Base-by-base conservation (phyloP, 2,329 filamentous ascomycete species). In the Aspergillaceae sp. region DNA sequence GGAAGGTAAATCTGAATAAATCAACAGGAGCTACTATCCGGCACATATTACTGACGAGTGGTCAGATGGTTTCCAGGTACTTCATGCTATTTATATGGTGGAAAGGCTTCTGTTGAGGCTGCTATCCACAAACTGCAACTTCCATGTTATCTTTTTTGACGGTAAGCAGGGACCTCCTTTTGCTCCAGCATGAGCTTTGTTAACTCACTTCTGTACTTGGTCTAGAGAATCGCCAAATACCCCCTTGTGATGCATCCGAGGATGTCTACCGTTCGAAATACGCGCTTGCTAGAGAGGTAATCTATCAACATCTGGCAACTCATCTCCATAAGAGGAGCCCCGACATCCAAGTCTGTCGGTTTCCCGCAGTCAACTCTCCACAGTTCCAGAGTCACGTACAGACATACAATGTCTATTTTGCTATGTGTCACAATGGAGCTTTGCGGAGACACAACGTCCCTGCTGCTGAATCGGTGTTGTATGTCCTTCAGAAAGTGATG, bases 401-500 rank as follows among this genome's bases (percentile, higher is more conserved):
- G 2, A 56, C 60, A 1, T 71, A 74, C 30, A 74, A 77, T 0
- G 67, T 81, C 4, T 80, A 84, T 56, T 86, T 87, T 55, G 66
- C 86, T 44, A 75, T 88, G 68, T 77, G 75, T 43, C 80, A 84
- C 52, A 80, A 86, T 59, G 82, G 80, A 34, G 54, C 61, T 43
- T 47, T 57, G 35, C 36, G 38, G 11, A 9, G n/a, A 10, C 4
- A 19, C 5, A 32, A 40, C 4, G 26, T 6, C n/a, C 8, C 19
- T 1, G 10, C 38, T 41, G 43, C 33, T 34, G 43, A 40, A 19
- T n/a, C 36, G 29, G 11, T 30, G 27, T 29, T 45, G 5, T 19
- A 29, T 27, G 36, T 79, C 52, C 78, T 83, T 37, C 70, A 73
- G 46, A 70, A 66, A 41, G 74, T 84, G 48, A 72, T 80, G 42